Percentiles rank a stretch among this genome's conserved stretches.
Evolutionary conservation across 106 monocot genomes (phyloP).

Genomic region (Phalaenopsis equestris): DNA sequence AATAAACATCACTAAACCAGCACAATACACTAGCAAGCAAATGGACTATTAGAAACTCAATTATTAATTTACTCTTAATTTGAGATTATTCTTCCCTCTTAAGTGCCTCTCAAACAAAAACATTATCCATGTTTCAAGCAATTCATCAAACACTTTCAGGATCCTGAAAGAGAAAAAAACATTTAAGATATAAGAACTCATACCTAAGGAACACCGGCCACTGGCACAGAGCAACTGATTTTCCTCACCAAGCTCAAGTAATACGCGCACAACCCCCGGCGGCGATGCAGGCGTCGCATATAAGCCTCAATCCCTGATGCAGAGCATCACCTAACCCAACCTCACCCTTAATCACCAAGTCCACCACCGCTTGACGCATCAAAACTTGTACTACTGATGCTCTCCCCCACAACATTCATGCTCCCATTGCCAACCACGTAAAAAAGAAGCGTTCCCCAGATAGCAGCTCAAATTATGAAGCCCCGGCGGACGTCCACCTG

Average conservation of each 20-base stretch:
- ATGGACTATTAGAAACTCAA: too few relatives aligned
- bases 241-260: background rate
- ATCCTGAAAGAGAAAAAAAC: background rate
- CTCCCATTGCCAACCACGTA: background rate
- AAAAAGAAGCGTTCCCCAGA: background rate
- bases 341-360: background rate
- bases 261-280: background rate
- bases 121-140: background rate
- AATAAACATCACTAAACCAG: too few relatives aligned
- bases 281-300: background rate
- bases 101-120: too few relatives aligned
- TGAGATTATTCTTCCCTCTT: too few relatives aligned
- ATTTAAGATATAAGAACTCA: background rate
- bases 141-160: background rate
- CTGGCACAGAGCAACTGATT: background rate
- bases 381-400: background rate
- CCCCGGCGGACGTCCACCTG: background rate
- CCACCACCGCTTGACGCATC: slow-evolving; percentile 1
- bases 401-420: background rate
- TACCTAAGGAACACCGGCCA: background rate
- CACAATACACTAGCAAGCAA: too few relatives aligned
- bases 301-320: slow-evolving; percentile 2
- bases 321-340: background rate
- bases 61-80: too few relatives aligned
- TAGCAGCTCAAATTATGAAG: background rate